A percentile compares a stretch with the other conserved stretches of the same genome.
Evolutionary conservation across 192 early-diverging fungal species (phyloP).

Genomic region (Coemansia sp.): DNA sequence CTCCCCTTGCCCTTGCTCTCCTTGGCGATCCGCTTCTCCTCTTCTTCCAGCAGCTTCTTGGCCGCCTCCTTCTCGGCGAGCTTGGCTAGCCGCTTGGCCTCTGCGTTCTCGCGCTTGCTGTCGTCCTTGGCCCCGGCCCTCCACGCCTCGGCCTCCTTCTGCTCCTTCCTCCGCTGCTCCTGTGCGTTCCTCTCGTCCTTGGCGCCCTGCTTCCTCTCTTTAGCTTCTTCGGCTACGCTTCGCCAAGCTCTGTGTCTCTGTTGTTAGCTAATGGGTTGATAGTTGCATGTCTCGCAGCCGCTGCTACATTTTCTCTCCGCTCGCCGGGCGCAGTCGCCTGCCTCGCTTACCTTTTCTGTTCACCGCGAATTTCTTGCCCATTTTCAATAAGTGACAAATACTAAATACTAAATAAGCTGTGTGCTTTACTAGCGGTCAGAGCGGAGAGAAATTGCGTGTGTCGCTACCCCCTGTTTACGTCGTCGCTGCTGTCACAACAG

Average conservation of each 20-base stretch:
- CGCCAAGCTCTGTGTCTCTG: no score
- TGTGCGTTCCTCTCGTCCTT: constrained; percentile 59
- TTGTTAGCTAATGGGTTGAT: no score
- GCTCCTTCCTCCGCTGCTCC: constrained; percentile 54
- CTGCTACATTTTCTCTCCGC: no score
- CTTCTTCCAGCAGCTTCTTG: constrained; percentile 57
- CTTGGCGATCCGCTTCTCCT: constrained; percentile 52
- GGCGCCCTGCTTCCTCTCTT: constrained; percentile 69
- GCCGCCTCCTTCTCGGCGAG: constrained; percentile 57
- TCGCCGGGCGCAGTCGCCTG: no score
- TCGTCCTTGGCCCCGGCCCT: constrained; percentile 59
- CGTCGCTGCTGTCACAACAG: no score
- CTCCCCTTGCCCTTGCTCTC: constrained; percentile 2
- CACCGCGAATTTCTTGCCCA: constrained; percentile 57
- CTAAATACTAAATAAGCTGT: no score
- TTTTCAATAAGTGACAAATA: neutral
- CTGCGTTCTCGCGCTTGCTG: constrained; percentile 61
- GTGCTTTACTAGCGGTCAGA: no score
- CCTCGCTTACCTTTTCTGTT: constrained; percentile 50
- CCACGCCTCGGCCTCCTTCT: constrained; percentile 61
- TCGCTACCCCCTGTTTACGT: no score
- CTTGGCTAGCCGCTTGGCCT: constrained; percentile 54
- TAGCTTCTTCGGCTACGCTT: no score
- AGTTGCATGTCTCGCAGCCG: no score
- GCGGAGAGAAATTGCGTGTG: no score